Evolutionary conservation across 495 filamentous ascomycete genomes (phyloP).

Genomic region (Trichoderma asperelloides): DNA sequence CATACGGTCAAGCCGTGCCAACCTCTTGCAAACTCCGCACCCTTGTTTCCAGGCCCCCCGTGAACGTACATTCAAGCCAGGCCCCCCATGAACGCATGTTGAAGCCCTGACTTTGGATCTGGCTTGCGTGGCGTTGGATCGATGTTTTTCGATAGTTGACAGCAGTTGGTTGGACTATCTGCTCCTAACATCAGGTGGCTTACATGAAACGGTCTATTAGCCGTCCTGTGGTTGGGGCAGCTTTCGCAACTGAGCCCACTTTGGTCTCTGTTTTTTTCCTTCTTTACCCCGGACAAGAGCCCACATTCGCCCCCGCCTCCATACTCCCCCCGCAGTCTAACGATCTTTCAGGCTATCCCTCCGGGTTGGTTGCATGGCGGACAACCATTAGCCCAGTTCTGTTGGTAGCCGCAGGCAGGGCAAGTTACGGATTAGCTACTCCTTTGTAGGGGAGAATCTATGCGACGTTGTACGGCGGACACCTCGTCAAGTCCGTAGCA

Average conservation of each 20-base stretch:
- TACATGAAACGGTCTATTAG: background rate
- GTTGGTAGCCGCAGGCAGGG: background rate
- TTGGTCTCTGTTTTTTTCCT: background rate
- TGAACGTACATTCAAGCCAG: background rate
- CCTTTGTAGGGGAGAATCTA: background rate
- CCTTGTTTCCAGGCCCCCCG: background rate
- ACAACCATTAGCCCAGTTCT: background rate
- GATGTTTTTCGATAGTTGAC: background rate
- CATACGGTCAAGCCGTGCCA: background rate
- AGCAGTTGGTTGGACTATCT: background rate
- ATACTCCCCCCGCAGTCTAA: background rate
- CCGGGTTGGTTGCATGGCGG: background rate
- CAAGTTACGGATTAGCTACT: background rate
- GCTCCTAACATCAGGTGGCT: background rate
- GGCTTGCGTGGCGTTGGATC: background rate
- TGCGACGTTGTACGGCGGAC: background rate
- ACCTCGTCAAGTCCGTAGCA: background rate
- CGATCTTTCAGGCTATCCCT: background rate
- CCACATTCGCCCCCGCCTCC: background rate
- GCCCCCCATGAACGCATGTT: background rate
- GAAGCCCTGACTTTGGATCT: background rate
- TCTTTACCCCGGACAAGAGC: slow-evolving; percentile 1
- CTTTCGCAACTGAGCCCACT: background rate
- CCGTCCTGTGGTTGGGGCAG: background rate
- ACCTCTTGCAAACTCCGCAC: background rate